Evolutionary conservation across 169 alveolate species (phyloP).

Genomic region (Plasmodium ovale): DNA sequence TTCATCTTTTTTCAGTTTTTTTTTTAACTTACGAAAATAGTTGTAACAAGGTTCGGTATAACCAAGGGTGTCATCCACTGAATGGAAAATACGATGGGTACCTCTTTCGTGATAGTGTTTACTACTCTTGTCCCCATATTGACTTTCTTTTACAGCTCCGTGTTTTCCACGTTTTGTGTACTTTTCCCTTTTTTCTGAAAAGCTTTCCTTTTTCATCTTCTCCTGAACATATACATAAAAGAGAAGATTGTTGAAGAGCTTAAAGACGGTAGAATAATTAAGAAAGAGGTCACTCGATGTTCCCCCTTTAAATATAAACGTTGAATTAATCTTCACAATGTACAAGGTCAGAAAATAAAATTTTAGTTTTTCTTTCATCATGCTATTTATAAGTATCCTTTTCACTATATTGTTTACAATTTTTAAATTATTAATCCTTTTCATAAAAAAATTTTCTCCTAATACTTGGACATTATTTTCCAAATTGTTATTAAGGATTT

Average conservation of each 20-base stretch:
- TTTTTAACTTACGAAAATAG: slow-evolving; percentile 47
- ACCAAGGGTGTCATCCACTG: slow-evolving; percentile 40
- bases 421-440: slow-evolving; percentile 62
- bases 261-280: slow-evolving; percentile 47
- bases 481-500: slow-evolving; percentile 61
- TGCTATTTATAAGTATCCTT: slow-evolving; percentile 55
- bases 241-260: slow-evolving; percentile 42
- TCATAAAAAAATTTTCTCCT: slow-evolving; percentile 66
- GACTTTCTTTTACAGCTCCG: not conserved
- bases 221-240: slow-evolving; percentile 52
- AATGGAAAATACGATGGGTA: not conserved
- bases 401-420: slow-evolving; percentile 53
- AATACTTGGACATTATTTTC: slow-evolving; percentile 45
- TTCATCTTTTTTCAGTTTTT: slow-evolving; percentile 28
- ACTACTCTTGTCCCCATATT: not conserved
- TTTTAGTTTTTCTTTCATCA: slow-evolving; percentile 58
- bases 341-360: slow-evolving; percentile 55
- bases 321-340: slow-evolving; percentile 36
- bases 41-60: slow-evolving; percentile 48
- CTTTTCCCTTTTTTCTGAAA: not conserved
- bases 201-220: slow-evolving; percentile 1
- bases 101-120: not conserved
- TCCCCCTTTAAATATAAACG: slow-evolving; percentile 3
- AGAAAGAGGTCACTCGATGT: slow-evolving; percentile 23
- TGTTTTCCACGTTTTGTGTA: not conserved